Percentiles rank a stretch among this genome's conserved stretches.
Conservation (phyloP, 2,329 filamentous ascomycete genomes). For the Fonsecaea pedrosoi region DNA sequence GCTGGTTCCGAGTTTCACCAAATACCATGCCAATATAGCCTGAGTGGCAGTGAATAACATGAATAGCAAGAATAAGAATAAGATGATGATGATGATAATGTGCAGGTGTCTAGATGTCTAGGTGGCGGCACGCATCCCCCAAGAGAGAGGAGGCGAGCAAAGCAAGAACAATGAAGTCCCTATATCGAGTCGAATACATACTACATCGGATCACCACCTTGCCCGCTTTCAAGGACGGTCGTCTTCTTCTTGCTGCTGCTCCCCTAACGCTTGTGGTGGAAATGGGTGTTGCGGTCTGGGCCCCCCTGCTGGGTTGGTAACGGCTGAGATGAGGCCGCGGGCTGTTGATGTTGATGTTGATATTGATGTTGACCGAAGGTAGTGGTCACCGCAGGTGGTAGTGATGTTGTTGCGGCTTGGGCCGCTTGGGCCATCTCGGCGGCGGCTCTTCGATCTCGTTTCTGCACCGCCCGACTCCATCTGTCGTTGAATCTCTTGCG, state of each 20-base stretch:
- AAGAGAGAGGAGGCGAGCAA: not conserved
- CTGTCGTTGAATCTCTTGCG: constrained; percentile 7
- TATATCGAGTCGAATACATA: not conserved
- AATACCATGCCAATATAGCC: too few species aligned
- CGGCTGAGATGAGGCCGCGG: not conserved
- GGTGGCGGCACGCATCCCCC: not conserved
- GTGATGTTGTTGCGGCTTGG: too few species aligned
- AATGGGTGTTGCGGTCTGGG: not conserved
- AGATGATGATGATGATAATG: too few species aligned
- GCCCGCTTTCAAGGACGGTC: constrained; percentile 2
- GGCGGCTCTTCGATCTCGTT: constrained; percentile 1
- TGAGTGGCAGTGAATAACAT: too few species aligned
- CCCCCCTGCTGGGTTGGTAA: not conserved
- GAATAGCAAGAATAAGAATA: too few species aligned
- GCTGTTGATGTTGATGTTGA: not conserved
- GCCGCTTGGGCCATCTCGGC: too few species aligned
- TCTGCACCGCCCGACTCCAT: constrained; percentile 15
- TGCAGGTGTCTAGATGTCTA: not conserved
- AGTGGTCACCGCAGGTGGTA: too few species aligned
- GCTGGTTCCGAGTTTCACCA: too few species aligned
- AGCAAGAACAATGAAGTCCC: not conserved
- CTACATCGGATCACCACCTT: not conserved
- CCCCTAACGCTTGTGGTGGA: not conserved
- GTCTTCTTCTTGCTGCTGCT: not conserved
- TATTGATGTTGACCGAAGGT: too few species aligned